These are phyloP conservation scores for Cardamine resedifolia DNA, from an alignment of 345 rosid genomes.

Conservation along the genomic window DNA sequence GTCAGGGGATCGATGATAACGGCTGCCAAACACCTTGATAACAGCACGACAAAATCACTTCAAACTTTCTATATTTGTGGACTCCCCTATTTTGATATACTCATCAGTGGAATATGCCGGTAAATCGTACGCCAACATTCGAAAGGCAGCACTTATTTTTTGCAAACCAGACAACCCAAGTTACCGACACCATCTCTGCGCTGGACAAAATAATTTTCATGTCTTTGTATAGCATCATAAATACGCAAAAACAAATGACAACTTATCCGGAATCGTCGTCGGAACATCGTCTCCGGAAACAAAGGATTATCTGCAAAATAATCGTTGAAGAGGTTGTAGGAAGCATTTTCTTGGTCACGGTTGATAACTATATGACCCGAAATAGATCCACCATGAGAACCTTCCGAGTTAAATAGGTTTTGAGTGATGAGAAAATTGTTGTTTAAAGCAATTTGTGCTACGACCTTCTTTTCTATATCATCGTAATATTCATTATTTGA, in stretches of 20 bases:
- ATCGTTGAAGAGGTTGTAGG: background rate
- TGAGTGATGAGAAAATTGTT: background rate
- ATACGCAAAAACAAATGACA: background rate
- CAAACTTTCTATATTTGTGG: background rate
- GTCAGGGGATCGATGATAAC: background rate
- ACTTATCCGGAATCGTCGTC: too few species aligned
- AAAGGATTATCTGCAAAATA: background rate
- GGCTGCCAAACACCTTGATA: background rate
- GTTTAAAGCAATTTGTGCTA: background rate
- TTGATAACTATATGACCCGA: too few species aligned
- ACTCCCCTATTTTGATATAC: background rate
- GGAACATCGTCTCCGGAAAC: background rate
- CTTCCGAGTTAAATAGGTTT: background rate
- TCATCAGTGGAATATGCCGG: background rate
- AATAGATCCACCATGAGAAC: background rate
- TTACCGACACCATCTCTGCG: background rate
- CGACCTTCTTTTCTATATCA: background rate
- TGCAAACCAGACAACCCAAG: background rate
- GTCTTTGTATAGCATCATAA: background rate
- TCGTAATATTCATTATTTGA: background rate
- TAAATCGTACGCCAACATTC: background rate
- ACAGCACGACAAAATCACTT: background rate
- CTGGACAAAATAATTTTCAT: too few species aligned
- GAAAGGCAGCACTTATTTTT: background rate
- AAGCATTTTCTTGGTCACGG: background rate